Conservation (phyloP, 352 stramenopile species). For the Globisporangium iwayamae region DNA sequence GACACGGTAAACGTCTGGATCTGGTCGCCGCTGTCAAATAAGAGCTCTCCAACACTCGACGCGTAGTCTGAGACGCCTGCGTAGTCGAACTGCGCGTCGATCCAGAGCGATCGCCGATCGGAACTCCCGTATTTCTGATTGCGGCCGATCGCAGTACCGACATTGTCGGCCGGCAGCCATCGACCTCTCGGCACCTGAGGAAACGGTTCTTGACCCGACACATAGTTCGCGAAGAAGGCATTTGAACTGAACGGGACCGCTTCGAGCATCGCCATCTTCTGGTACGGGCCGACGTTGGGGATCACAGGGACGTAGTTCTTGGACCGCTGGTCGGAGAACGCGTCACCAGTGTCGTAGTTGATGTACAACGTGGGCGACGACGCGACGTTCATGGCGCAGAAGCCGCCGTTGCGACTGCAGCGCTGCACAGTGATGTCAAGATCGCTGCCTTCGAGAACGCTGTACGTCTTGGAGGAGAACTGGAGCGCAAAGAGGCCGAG, state of each 20-base stretch:
- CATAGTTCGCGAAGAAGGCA: conserved; percentile 53
- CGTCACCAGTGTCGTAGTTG: conserved; percentile 73
- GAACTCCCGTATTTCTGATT: conserved; percentile 90
- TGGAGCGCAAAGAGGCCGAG: conserved; percentile 86
- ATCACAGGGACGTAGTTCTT: conserved; percentile 45
- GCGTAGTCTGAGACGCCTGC: conserved; percentile 88
- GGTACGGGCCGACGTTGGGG: conserved; percentile 51
- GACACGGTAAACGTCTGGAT: conserved; percentile 68
- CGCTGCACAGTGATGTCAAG: conserved; percentile 73
- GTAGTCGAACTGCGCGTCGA: conserved; percentile 88
- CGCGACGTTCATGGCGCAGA: conserved; percentile 64
- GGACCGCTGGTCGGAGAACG: conserved; percentile 52
- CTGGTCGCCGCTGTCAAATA: conserved; percentile 48
- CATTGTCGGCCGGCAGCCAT: conserved; percentile 50
- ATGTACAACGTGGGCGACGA: conserved; percentile 47
- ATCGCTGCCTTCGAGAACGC: conserved; percentile 83
- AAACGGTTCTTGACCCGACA: conserved; percentile 72
- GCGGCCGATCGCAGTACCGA: conserved; percentile 84
- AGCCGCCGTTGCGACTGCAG: conserved; percentile 42
- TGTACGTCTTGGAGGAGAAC: conserved; percentile 71
- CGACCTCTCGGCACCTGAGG: conserved; percentile 59
- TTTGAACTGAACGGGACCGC: conserved; percentile 32
- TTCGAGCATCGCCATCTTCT: conserved; percentile 60
- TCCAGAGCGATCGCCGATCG: conserved; percentile 71
- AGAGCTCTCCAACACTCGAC: conserved; percentile 54